These are phyloP conservation scores for Lactarius quietus DNA, from an alignment of 768 basidiomycete species.

Conservation along the genomic window DNA sequence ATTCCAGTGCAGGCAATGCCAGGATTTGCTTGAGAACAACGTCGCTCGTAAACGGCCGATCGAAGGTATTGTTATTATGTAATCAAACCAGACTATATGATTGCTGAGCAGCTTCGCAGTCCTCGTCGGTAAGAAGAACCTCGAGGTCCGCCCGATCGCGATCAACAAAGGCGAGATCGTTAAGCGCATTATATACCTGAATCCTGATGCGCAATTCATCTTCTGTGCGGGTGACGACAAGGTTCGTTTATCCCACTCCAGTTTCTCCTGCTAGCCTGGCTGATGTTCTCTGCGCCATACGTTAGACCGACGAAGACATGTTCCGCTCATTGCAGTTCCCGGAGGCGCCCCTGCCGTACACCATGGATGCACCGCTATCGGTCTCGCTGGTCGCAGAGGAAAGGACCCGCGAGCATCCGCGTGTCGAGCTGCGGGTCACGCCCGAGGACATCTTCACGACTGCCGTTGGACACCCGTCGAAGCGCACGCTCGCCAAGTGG, in stretches of 20 bases:
- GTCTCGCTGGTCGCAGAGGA: constrained; percentile 38
- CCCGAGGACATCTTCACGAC: constrained; percentile 84
- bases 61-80: constrained; percentile 54
- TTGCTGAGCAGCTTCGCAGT: constrained; percentile 42
- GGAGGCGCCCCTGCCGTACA: constrained; percentile 26
- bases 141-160: constrained; percentile 93
- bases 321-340: constrained; percentile 82
- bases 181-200: constrained; percentile 86
- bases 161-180: constrained; percentile 99
- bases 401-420: constrained; percentile 34
- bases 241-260: constrained; percentile 37
- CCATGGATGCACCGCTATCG: constrained; percentile 54
- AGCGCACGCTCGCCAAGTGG: constrained; percentile 88
- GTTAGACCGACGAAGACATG: constrained; percentile 97
- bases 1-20: constrained; percentile 96
- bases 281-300: background rate
- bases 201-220: constrained; percentile 92
- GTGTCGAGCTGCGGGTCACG: constrained; percentile 58
- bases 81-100: background rate
- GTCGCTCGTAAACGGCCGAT: constrained; percentile 91
- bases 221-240: constrained; percentile 99
- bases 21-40: constrained; percentile 93
- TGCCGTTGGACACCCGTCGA: constrained; percentile 86
- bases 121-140: constrained; percentile 96
- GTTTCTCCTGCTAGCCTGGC: too few relatives aligned